A percentile compares a stretch with the other conserved stretches of the same genome.
Conservation (phyloP, 768 basidiomycete species). For the Pulveroboletus sp. region DNA sequence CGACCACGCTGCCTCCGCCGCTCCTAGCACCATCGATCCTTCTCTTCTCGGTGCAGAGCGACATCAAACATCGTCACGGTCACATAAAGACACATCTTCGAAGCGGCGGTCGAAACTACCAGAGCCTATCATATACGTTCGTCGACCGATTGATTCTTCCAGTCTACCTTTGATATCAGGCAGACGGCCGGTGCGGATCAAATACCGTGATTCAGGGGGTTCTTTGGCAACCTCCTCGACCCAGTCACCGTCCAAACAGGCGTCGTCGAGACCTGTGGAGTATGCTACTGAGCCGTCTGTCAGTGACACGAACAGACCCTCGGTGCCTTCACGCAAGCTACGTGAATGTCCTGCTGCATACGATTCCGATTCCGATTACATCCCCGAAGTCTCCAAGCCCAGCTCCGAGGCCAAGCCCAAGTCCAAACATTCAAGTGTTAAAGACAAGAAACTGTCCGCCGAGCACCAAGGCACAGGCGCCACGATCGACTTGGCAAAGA, state of each 20-base stretch:
- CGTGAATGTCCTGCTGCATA: constrained; percentile 1
- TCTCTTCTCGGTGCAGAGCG: constrained; percentile 24
- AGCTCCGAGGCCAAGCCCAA: not conserved
- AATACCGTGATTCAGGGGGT: constrained; percentile 22
- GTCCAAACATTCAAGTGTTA: constrained; percentile 1
- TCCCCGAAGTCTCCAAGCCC: constrained; percentile 8
- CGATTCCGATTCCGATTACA: constrained; percentile 14
- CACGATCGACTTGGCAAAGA: not conserved
- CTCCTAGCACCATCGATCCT: constrained; percentile 26
- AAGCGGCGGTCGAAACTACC: constrained; percentile 15
- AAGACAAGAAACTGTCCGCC: not conserved
- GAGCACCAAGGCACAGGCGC: not conserved
- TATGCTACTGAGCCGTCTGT: not conserved
- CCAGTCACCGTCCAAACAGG: not conserved
- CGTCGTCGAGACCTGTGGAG: not conserved
- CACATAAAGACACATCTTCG: not conserved
- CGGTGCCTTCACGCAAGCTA: constrained; percentile 16
- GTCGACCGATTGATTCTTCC: constrained; percentile 24
- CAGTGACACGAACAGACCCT: not conserved
- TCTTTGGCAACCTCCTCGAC: not conserved
- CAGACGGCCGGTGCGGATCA: constrained; percentile 28
- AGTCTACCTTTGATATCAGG: constrained; percentile 15
- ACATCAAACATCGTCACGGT: not conserved
- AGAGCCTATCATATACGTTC: constrained; percentile 28
- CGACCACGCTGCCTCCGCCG: not conserved